phyloP scores from a whole-genome alignment of 225 moss, liverwort and hornwort species.

The Physcomitrellopsis africana region DNA sequence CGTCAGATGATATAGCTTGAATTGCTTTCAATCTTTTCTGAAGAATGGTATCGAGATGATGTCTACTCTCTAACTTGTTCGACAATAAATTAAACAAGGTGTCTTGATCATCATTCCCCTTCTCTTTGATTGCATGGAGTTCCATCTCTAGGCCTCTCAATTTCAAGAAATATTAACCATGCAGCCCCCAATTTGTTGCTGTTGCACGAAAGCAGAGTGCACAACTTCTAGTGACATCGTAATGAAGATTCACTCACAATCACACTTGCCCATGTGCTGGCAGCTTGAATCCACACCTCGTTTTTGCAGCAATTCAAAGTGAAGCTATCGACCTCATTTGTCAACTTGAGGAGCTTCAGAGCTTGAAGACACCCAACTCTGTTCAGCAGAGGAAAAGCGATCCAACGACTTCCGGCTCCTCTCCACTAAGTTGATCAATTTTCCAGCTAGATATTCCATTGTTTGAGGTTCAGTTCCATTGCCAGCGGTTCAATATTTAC shows the following conservation, averaged over 20 bases:
- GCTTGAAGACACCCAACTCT: too few relatives aligned
- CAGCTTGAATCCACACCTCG: conserved; percentile 8
- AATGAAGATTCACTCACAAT: background rate
- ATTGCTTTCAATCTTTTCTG: background rate
- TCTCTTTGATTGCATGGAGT: background rate
- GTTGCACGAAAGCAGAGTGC: background rate
- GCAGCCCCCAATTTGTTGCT: background rate
- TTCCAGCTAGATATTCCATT: too few relatives aligned
- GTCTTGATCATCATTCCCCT: background rate
- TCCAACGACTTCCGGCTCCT: too few relatives aligned
- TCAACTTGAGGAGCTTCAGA: conserved; percentile 14
- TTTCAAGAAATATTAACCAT: background rate
- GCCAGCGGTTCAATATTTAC: too few relatives aligned
- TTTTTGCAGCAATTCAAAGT: conserved; percentile 2
- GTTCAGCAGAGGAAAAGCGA: too few relatives aligned
- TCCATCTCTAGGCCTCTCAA: background rate
- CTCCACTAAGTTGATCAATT: too few relatives aligned
- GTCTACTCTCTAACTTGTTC: background rate
- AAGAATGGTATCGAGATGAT: conserved; percentile 13
- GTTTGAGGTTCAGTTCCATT: too few relatives aligned
- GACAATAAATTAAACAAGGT: background rate
- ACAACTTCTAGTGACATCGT: background rate
- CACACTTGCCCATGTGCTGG: background rate
- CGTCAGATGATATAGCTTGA: background rate
- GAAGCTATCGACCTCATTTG: conserved; percentile 5